Evolutionary conservation across 1,284 basidiomycete genomes (phyloP).

Genomic region (Lentinus polychrous): DNA sequence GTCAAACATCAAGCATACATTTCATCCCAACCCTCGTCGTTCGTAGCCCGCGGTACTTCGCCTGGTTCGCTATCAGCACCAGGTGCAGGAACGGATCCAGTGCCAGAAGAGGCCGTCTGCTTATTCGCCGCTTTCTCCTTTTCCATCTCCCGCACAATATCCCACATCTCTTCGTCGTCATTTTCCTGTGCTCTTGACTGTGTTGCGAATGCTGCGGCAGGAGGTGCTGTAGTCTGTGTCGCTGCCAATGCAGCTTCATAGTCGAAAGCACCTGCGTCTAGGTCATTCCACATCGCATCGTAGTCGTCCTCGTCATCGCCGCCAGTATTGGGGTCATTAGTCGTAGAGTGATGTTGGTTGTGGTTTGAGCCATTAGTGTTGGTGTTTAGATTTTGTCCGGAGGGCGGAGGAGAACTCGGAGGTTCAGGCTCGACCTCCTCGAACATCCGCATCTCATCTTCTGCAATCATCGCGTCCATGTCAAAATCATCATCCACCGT

Average conservation of each 20-base stretch:
- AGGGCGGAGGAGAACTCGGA: constrained; percentile 3
- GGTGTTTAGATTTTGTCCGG: no score
- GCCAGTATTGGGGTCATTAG: background rate
- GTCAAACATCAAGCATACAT: constrained; percentile 20
- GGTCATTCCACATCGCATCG: constrained; percentile 41
- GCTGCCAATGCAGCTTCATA: constrained; percentile 12
- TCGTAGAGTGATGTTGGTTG: background rate
- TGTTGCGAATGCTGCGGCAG: background rate
- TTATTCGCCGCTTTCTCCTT: constrained; percentile 16
- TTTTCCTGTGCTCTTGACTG: constrained; percentile 19
- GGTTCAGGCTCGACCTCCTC: constrained; percentile 9
- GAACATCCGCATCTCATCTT: constrained; percentile 27
- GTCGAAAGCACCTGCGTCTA: constrained; percentile 22
- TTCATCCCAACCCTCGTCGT: constrained; percentile 28
- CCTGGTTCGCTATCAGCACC: background rate
- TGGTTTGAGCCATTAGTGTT: background rate
- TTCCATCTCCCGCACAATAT: constrained; percentile 56
- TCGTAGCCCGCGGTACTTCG: constrained; percentile 14
- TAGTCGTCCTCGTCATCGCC: constrained; percentile 40
- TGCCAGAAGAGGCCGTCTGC: constrained; percentile 1
- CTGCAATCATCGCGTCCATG: constrained; percentile 42
- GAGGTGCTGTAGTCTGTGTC: constrained; percentile 2
- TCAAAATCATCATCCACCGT: constrained; percentile 49
- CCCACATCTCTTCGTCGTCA: constrained; percentile 65
- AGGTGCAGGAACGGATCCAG: background rate